Conservation (phyloP, 1,139 yeast species). For the Nematodospora anomalae region DNA sequence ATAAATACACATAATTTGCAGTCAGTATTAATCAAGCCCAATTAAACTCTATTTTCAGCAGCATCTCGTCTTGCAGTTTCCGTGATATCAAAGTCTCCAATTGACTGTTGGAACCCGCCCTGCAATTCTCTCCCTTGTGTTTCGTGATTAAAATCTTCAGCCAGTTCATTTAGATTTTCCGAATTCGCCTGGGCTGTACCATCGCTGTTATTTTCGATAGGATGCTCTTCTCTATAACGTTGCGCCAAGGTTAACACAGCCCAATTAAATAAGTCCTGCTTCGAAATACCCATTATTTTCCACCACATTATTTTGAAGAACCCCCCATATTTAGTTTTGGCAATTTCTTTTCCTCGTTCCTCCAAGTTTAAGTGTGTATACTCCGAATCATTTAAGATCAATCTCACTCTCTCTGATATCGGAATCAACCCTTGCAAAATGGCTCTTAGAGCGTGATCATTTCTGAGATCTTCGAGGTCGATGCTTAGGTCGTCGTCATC, state of each 20-base stretch:
- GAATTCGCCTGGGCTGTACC: too few relatives aligned
- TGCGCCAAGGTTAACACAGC: slow-evolving; percentile 46
- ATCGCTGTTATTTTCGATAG: slow-evolving; percentile 1
- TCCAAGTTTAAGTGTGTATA: slow-evolving; percentile 38
- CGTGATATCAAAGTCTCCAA: slow-evolving; percentile 8
- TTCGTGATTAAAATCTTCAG: too few relatives aligned
- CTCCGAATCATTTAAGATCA: slow-evolving; percentile 31
- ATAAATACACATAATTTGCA: too few relatives aligned
- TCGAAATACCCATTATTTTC: slow-evolving; percentile 55
- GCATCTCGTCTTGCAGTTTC: slow-evolving; percentile 19
- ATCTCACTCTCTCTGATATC: slow-evolving; percentile 39
- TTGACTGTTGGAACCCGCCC: too few relatives aligned
- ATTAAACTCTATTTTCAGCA: slow-evolving; percentile 30
- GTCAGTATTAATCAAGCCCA: neutral
- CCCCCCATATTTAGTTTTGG: slow-evolving; percentile 35
- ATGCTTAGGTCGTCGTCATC: slow-evolving; percentile 28
- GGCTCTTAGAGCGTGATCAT: slow-evolving; percentile 40
- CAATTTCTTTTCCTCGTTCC: slow-evolving; percentile 38
- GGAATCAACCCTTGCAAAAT: slow-evolving; percentile 44
- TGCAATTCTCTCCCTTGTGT: too few relatives aligned
- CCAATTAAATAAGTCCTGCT: slow-evolving; percentile 49
- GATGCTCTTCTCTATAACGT: slow-evolving; percentile 16
- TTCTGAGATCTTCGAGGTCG: slow-evolving; percentile 44
- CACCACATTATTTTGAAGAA: slow-evolving; percentile 47
- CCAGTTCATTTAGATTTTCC: too few relatives aligned